These are phyloP conservation scores for Anisodus tanguticus DNA, from an alignment of 257 asterid species.

Conservation along the genomic window DNA sequence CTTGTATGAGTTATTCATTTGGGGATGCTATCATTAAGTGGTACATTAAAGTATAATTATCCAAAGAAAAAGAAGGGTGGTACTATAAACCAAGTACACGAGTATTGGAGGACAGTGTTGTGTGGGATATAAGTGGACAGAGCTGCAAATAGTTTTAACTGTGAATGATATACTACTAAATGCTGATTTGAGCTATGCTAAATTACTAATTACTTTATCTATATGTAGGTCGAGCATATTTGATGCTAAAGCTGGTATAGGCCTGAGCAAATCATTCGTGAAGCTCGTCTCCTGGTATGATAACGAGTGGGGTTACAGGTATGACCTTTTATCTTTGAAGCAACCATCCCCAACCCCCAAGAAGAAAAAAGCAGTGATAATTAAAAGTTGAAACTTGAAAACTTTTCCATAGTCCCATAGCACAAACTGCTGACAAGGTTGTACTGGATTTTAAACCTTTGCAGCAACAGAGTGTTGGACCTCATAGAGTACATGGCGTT, in stretches of 20 bases:
- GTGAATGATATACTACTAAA: background rate
- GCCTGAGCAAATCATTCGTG: slow-evolving; percentile 81
- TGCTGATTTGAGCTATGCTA: background rate
- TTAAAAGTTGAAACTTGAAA: background rate
- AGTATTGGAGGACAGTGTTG: background rate
- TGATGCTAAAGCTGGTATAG: slow-evolving; percentile 98
- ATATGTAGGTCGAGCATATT: slow-evolving; percentile 74
- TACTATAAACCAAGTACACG: background rate
- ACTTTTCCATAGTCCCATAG: background rate
- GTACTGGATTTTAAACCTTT: slow-evolving; percentile 19
- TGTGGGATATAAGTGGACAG: background rate
- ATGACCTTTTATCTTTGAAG: slow-evolving; percentile 34
- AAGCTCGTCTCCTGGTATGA: slow-evolving; percentile 98
- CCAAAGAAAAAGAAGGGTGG: background rate
- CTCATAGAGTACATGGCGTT: slow-evolving; percentile 92
- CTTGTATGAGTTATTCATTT: background rate
- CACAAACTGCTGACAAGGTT: slow-evolving; percentile 13
- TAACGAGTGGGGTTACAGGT: slow-evolving; percentile 99
- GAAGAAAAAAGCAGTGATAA: background rate
- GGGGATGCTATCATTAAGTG: background rate
- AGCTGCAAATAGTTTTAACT: background rate
- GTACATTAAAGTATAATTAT: background rate
- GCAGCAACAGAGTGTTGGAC: slow-evolving; percentile 91
- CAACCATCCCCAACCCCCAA: background rate
- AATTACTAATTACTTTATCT: background rate